These are phyloP conservation scores for Phyllosticta capitalensis DNA, from an alignment of 2,329 filamentous ascomycete genomes.

Conservation along the genomic window DNA sequence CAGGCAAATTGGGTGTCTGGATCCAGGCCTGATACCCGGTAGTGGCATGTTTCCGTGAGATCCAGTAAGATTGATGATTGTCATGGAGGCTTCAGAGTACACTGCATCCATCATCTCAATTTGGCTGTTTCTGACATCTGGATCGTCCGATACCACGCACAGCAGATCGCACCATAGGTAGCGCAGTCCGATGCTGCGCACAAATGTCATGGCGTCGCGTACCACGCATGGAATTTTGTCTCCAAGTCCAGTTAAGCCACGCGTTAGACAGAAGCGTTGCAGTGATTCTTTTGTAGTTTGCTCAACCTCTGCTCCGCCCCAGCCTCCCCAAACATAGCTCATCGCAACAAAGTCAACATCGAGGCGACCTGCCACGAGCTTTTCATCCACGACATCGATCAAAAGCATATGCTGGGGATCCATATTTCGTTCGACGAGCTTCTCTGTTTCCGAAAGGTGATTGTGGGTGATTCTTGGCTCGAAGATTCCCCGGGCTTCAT, in stretches of 20 bases:
- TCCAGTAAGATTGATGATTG: background rate
- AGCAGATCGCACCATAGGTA: background rate
- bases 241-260: background rate
- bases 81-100: background rate
- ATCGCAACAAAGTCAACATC: background rate
- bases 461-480: background rate
- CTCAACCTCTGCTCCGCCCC: background rate
- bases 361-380: background rate
- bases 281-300: background rate
- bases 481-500: background rate
- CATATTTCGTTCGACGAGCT: background rate
- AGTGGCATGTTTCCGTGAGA: background rate
- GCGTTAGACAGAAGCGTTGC: background rate
- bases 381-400: background rate
- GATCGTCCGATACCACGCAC: background rate
- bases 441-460: background rate
- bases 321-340: background rate
- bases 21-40: background rate
- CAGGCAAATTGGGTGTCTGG: background rate
- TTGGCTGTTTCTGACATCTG: background rate
- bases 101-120: background rate
- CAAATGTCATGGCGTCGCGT: background rate
- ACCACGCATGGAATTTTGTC: background rate
- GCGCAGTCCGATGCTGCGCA: background rate
- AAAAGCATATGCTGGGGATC: background rate